Percentiles rank a stretch among this genome's conserved stretches.
Evolutionary conservation across 2,329 filamentous ascomycete genomes (phyloP).

Genomic region (Lachnellula willkommii): DNA sequence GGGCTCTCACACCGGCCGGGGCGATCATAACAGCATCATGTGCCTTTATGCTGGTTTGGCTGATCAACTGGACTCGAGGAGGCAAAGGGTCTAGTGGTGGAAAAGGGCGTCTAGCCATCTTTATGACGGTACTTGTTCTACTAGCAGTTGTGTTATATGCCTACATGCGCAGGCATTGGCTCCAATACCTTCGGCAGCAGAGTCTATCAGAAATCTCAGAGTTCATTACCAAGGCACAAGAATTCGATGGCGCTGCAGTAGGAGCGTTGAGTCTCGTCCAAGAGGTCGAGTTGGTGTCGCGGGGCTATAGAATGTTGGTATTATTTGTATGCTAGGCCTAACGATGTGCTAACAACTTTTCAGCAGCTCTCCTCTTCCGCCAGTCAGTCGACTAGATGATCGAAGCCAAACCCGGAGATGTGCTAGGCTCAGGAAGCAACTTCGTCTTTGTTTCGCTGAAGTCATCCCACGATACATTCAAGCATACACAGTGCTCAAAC

Average conservation of each 20-base stretch:
- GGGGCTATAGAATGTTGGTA: slow-evolving; percentile 76
- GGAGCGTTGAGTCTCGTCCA: slow-evolving; percentile 79
- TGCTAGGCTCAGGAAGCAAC: slow-evolving; percentile 68
- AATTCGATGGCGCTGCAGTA: slow-evolving; percentile 71
- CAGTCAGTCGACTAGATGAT: slow-evolving; percentile 87
- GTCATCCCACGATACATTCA: slow-evolving; percentile 68
- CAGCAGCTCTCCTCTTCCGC: slow-evolving; percentile 82
- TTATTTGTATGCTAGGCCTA: not conserved
- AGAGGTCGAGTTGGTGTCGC: slow-evolving; percentile 90
- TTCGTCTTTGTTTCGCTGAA: slow-evolving; percentile 64
- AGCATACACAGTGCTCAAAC: slow-evolving; percentile 62
- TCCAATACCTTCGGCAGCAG: slow-evolving; percentile 71
- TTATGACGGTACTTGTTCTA: slow-evolving; percentile 43
- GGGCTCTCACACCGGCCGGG: slow-evolving; percentile 54
- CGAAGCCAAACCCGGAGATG: slow-evolving; percentile 74
- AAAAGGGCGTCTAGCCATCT: slow-evolving; percentile 48
- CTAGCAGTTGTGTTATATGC: slow-evolving; percentile 58
- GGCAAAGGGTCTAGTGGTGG: slow-evolving; percentile 48
- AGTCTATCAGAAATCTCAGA: slow-evolving; percentile 62
- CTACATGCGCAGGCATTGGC: slow-evolving; percentile 73
- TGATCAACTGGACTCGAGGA: slow-evolving; percentile 65
- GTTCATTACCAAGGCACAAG: slow-evolving; percentile 70
- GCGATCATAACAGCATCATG: slow-evolving; percentile 59
- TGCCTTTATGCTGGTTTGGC: slow-evolving; percentile 53
- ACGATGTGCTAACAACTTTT: slow-evolving; percentile 13